phyloP scores from a whole-genome alignment of 129 eudicot genomes.

The Flaveria trinervia region DNA sequence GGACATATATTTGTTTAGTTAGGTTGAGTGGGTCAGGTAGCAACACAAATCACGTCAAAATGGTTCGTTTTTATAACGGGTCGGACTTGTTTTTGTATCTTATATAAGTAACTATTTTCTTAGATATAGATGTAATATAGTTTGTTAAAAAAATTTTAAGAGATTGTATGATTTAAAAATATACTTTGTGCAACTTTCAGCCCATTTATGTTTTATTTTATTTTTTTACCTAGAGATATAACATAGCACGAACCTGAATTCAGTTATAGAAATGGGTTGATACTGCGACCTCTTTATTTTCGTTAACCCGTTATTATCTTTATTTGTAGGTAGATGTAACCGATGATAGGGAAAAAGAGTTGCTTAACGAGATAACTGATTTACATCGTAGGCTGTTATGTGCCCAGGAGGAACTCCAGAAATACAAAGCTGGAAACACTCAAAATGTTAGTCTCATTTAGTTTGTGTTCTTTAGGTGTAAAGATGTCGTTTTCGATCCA shows the following conservation, averaged over 20 bases:
- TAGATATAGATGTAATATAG: not conserved
- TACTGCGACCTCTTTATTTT: not conserved
- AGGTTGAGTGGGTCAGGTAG: not conserved
- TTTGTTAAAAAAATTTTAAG: not conserved
- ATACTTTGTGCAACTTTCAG: not conserved
- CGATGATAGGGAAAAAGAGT: slow-evolving; percentile 76
- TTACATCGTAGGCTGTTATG: slow-evolving; percentile 65
- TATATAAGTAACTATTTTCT: not conserved
- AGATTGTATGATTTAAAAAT: not conserved
- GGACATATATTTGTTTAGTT: not conserved
- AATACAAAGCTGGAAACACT: slow-evolving; percentile 65
- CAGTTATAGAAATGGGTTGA: not conserved
- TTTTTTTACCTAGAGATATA: not conserved
- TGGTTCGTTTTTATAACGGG: not conserved
- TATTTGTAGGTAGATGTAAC: slow-evolving; percentile 60
- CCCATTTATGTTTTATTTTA: not conserved
- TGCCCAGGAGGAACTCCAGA: slow-evolving; percentile 85
- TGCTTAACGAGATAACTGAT: slow-evolving; percentile 66
- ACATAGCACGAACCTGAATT: not conserved
- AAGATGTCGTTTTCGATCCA: not conserved
- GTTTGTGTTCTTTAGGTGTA: not conserved
- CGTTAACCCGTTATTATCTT: not conserved
- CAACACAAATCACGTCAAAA: not conserved
- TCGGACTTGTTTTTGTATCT: not conserved
- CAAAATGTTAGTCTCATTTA: slow-evolving; percentile 12